These are phyloP conservation scores for Magnaporthales sp. DNA, from an alignment of 2,329 filamentous ascomycete species.

Conservation along the genomic window DNA sequence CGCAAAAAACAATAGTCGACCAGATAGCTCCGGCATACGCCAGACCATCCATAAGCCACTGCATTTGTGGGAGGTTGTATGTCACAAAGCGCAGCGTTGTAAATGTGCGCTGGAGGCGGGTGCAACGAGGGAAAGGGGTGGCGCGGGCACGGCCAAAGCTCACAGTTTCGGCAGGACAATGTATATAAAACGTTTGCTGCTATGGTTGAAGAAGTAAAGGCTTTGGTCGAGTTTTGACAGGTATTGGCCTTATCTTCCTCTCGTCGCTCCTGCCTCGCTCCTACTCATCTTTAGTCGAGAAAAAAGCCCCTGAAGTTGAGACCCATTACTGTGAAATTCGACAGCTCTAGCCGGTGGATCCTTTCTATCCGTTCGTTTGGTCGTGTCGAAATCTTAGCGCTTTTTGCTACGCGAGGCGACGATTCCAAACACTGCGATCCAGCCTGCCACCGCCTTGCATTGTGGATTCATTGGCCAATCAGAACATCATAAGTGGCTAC, in stretches of 20 bases:
- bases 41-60: constrained; percentile 2
- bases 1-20: constrained; percentile 40
- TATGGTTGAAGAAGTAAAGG: neutral
- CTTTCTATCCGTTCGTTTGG: neutral
- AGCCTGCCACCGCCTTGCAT: neutral
- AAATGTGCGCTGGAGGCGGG: neutral
- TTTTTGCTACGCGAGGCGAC: neutral
- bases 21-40: constrained; percentile 27
- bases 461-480: neutral
- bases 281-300: neutral
- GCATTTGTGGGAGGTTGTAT: neutral
- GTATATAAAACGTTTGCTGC: too few relatives aligned
- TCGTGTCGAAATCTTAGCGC: neutral
- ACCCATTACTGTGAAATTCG: neutral
- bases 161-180: neutral
- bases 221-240: neutral
- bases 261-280: neutral
- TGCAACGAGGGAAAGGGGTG: too few relatives aligned
- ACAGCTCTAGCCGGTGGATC: neutral
- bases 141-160: neutral
- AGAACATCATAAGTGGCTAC: neutral
- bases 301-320: neutral
- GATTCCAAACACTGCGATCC: neutral
- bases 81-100: neutral
- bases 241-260: neutral